These are phyloP conservation scores for Eucalyptus lansdowneana DNA, from an alignment of 345 rosid species.

Conservation along the genomic window DNA sequence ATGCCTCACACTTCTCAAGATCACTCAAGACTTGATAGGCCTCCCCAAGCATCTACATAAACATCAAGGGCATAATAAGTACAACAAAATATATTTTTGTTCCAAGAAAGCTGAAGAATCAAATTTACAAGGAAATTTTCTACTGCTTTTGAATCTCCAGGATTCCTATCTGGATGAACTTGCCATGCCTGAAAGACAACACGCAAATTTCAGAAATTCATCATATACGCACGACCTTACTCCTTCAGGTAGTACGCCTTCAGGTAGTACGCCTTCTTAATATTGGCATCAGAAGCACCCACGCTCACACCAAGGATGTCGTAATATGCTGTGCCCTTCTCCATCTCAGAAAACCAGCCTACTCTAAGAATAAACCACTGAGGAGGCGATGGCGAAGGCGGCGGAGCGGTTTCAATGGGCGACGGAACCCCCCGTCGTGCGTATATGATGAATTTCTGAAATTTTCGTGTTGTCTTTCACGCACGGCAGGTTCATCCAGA, in stretches of 20 bases:
- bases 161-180: conserved; percentile 93
- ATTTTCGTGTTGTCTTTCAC: no score
- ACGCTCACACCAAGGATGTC: conserved; percentile 54
- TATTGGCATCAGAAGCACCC: conserved; percentile 63
- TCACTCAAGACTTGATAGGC: conserved; percentile 91
- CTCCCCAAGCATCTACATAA: conserved; percentile 68
- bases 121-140: conserved; percentile 62
- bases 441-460: no score
- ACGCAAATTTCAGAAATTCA: background rate
- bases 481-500: no score
- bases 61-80: background rate
- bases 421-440: no score
- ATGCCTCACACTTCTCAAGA: conserved; percentile 74
- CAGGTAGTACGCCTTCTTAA: conserved; percentile 82
- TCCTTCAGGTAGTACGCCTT: conserved; percentile 62
- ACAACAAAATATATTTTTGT: background rate
- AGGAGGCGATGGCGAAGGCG: accelerated
- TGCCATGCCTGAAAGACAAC: conserved; percentile 38
- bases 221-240: background rate
- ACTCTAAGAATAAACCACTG: no score
- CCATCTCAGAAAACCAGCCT: conserved; percentile 14
- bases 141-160: conserved; percentile 72
- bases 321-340: conserved; percentile 58
- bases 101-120: background rate
- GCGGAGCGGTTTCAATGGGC: no score